Evolutionary conservation across 1,139 yeast species (phyloP).

Genomic region (Sugiyamaella novakii): DNA sequence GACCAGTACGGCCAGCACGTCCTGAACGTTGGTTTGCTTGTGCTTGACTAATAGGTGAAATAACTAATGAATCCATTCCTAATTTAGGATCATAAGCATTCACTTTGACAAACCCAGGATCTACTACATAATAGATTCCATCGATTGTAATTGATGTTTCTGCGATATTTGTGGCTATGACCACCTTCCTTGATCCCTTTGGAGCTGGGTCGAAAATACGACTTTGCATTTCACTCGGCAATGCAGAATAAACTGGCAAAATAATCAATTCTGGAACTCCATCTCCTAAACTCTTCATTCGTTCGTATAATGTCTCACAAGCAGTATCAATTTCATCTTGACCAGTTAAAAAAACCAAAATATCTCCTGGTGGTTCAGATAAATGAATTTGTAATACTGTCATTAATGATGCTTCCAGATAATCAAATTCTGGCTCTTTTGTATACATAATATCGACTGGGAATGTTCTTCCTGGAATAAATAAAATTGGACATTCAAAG

Average conservation of each 20-base stretch:
- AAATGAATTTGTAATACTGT: slow-evolving; percentile 81
- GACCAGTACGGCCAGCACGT: slow-evolving; percentile 86
- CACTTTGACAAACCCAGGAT: slow-evolving; percentile 78
- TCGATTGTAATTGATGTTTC: slow-evolving; percentile 82
- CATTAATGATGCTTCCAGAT: slow-evolving; percentile 77
- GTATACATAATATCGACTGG: slow-evolving; percentile 85
- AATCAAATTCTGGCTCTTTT: slow-evolving; percentile 81
- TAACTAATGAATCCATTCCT: slow-evolving; percentile 76
- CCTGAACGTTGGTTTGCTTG: slow-evolving; percentile 84
- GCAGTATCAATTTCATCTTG: slow-evolving; percentile 93
- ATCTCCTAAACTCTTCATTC: slow-evolving; percentile 67
- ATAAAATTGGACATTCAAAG: slow-evolving; percentile 73
- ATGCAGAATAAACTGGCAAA: slow-evolving; percentile 82
- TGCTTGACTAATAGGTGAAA: slow-evolving; percentile 77
- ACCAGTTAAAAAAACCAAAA: slow-evolving; percentile 82
- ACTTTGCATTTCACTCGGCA: slow-evolving; percentile 75
- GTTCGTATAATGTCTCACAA: slow-evolving; percentile 70
- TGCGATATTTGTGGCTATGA: slow-evolving; percentile 79
- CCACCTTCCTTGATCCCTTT: slow-evolving; percentile 66
- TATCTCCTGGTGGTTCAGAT: slow-evolving; percentile 78
- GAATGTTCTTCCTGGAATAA: slow-evolving; percentile 84
- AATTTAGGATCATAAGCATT: slow-evolving; percentile 74
- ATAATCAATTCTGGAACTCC: slow-evolving; percentile 67
- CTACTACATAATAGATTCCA: slow-evolving; percentile 74
- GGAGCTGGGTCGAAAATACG: slow-evolving; percentile 77